A percentile compares a stretch with the other conserved stretches of the same genome.
phyloP scores from a whole-genome alignment of 2,329 filamentous ascomycete species.

The Esteya vermicola region DNA sequence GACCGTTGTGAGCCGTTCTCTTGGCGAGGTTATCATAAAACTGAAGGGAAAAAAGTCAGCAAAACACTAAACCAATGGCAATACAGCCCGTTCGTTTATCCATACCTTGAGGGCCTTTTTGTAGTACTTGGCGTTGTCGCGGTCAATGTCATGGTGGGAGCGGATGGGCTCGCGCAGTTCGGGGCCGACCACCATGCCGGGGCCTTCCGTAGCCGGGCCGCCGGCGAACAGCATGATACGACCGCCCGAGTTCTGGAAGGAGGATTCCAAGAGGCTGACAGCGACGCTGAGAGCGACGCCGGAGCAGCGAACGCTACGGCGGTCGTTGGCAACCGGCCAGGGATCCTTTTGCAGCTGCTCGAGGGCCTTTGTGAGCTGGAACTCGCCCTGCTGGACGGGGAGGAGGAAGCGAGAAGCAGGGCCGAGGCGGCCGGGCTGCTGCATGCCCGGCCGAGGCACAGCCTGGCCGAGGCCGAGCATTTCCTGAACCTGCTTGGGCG shows the following conservation, averaged over 20 bases:
- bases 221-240: conserved; percentile 97
- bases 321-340: conserved; percentile 91
- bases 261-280: conserved; percentile 80
- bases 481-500: conserved; percentile 97
- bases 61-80: not conserved
- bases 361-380: conserved; percentile 89
- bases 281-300: conserved; percentile 95
- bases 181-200: conserved; percentile 90
- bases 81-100: not conserved
- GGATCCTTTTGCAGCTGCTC: conserved; percentile 94
- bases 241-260: conserved; percentile 88
- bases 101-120: conserved; percentile 92
- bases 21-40: conserved; percentile 95
- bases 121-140: conserved; percentile 98
- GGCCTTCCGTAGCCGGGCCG: conserved; percentile 87
- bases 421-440: conserved; percentile 59
- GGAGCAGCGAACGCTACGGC: conserved; percentile 79
- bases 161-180: conserved; percentile 93
- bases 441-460: conserved; percentile 59
- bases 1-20: conserved; percentile 87
- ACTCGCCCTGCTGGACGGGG: conserved; percentile 90
- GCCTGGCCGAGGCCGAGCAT: conserved; percentile 79
- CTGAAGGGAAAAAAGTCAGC: conserved; percentile 22
- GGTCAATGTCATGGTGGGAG: conserved; percentile 96
- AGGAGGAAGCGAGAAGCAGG: conserved; percentile 82